phyloP scores from a whole-genome alignment of 2,329 filamentous ascomycete genomes.

The Aureobasidium sp. region DNA sequence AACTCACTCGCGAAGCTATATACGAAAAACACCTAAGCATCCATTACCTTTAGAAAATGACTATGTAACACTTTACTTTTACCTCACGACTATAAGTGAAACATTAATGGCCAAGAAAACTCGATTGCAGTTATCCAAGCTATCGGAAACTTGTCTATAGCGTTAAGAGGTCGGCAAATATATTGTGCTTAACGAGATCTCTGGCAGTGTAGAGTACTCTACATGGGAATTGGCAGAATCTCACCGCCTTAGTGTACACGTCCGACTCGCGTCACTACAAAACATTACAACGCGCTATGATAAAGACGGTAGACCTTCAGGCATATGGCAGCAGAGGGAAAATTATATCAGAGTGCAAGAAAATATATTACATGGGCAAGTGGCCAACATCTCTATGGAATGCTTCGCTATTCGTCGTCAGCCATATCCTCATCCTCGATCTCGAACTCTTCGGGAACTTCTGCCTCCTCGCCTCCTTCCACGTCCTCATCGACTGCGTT shows the following conservation, averaged over 20 bases:
- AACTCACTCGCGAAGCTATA: neutral
- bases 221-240: neutral
- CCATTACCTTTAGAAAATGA: neutral
- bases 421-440: conserved; percentile 54
- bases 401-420: conserved; percentile 1
- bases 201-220: neutral
- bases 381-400: neutral
- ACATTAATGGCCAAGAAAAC: no score
- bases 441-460: conserved; percentile 63
- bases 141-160: neutral
- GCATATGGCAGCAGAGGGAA: neutral
- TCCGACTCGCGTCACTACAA: neutral
- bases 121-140: neutral
- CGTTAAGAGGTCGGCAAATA: neutral
- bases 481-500: conserved; percentile 82
- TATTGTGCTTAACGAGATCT: neutral
- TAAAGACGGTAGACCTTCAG: neutral
- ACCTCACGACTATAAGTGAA: no score
- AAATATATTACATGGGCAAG: conserved; percentile 3
- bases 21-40: neutral
- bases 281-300: neutral
- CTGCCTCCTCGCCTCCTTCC: conserved; percentile 64
- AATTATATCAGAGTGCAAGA: neutral
- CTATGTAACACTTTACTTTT: neutral
- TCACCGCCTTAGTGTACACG: neutral